A percentile compares a stretch with the other conserved stretches of the same genome.
phyloP scores from a whole-genome alignment of 176 grass and related monocot species.

The Bromus sterilis region DNA sequence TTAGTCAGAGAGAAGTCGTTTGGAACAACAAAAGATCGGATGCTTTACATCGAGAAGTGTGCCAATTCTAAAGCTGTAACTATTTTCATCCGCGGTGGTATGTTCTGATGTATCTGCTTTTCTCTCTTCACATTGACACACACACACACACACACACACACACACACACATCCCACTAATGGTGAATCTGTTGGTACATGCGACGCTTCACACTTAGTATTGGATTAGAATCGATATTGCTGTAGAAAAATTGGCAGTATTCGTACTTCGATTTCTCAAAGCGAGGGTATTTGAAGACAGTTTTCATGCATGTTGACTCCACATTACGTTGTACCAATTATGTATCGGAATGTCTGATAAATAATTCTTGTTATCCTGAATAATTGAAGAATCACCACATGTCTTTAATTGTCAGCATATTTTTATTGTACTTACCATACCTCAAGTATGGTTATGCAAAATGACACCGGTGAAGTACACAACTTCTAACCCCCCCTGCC shows the following conservation, averaged over 20 bases:
- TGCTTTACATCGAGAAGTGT: constrained; percentile 91
- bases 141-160: too few species aligned
- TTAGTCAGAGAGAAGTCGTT: constrained; percentile 96
- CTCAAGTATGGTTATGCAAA: neutral
- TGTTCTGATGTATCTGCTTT: neutral
- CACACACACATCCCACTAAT: too few species aligned
- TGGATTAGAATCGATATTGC: neutral
- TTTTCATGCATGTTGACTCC: neutral
- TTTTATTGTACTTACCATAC: neutral
- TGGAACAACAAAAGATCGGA: constrained; percentile 90
- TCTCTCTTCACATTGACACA: neutral
- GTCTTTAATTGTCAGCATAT: neutral
- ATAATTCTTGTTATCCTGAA: neutral
- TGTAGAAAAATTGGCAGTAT: neutral
- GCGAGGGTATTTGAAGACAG: neutral
- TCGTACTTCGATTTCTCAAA: neutral
- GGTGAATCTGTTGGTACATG: neutral
- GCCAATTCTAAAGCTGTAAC: constrained; percentile 95
- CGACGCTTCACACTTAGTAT: neutral
- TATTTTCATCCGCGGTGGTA: constrained; percentile 97
- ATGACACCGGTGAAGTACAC: neutral
- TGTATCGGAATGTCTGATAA: neutral
- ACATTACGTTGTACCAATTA: neutral
- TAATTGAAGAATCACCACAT: neutral
- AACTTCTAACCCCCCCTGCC: neutral